Percentiles rank a stretch among this genome's conserved stretches.
phyloP scores from a whole-genome alignment of 768 basidiomycete species.

The Serendipita sp. region DNA sequence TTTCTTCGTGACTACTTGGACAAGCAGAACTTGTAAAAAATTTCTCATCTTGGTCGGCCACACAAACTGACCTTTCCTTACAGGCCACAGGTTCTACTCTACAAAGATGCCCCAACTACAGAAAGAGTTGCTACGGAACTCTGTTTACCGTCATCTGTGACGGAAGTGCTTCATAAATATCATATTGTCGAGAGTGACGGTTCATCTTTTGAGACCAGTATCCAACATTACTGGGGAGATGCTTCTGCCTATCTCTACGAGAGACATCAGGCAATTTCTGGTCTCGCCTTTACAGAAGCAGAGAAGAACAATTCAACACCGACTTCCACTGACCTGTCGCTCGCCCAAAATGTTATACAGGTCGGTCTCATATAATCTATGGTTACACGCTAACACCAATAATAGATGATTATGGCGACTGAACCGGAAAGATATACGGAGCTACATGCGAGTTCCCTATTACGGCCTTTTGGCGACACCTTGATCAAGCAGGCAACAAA shows the following conservation, averaged over 20 bases:
- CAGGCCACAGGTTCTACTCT: background rate
- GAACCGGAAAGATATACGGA: slow-evolving; percentile 53
- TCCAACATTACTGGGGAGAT: slow-evolving; percentile 30
- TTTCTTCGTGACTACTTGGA: slow-evolving; percentile 70
- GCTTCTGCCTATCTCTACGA: slow-evolving; percentile 33
- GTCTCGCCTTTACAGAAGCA: slow-evolving; percentile 17
- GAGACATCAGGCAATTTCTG: slow-evolving; percentile 20
- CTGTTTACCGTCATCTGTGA: background rate
- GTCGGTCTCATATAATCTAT: slow-evolving; percentile 20
- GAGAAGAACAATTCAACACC: no score
- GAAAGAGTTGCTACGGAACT: background rate
- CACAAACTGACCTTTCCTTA: background rate
- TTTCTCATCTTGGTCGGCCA: background rate
- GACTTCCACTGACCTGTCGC: background rate
- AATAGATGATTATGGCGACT: slow-evolving; percentile 62
- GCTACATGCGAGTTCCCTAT: slow-evolving; percentile 38
- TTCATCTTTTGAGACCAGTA: background rate
- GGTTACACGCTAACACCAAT: background rate
- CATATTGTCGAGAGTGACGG: background rate
- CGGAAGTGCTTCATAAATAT: background rate
- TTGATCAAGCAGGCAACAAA: slow-evolving; percentile 39
- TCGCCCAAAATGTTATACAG: slow-evolving; percentile 62
- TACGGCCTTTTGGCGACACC: slow-evolving; percentile 41
- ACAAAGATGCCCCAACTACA: background rate
- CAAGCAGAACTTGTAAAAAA: slow-evolving; percentile 68